These are phyloP conservation scores for Brassica rapa DNA, from an alignment of 345 rosid genomes.

Conservation along the genomic window DNA sequence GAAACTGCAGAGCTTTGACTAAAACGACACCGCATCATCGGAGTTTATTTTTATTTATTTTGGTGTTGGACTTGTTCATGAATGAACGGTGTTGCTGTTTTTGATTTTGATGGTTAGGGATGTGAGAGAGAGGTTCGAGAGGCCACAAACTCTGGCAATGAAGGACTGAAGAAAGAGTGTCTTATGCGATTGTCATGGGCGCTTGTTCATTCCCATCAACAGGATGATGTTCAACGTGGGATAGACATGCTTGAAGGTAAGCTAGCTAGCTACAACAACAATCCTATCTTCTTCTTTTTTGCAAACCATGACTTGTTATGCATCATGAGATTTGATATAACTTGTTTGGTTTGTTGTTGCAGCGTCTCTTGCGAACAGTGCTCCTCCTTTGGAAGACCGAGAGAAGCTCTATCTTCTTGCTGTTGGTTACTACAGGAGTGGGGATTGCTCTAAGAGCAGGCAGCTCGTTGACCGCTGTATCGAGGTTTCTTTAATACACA, in stretches of 20 bases:
- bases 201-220: constrained; percentile 74
- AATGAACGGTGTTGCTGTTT: not conserved
- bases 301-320: not conserved
- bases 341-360: constrained; percentile 26
- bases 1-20: not conserved
- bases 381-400: constrained; percentile 53
- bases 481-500: constrained; percentile 26
- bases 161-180: constrained; percentile 59
- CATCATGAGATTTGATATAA: not conserved
- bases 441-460: constrained; percentile 71
- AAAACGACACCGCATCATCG: not conserved
- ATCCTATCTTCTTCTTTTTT: not conserved
- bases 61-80: not conserved
- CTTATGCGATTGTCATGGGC: constrained; percentile 87
- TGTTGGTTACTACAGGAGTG: constrained; percentile 76
- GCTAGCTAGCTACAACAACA: not conserved
- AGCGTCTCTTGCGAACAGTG: constrained; percentile 63
- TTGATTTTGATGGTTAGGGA: constrained; percentile 47
- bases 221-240: not conserved
- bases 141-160: constrained; percentile 52
- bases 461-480: constrained; percentile 59
- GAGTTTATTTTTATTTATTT: not conserved
- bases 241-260: constrained; percentile 48
- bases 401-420: constrained; percentile 89
- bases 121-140: constrained; percentile 83